These are phyloP conservation scores for Hyaloscypha finlandica DNA, from an alignment of 495 filamentous ascomycete species.

Conservation along the genomic window DNA sequence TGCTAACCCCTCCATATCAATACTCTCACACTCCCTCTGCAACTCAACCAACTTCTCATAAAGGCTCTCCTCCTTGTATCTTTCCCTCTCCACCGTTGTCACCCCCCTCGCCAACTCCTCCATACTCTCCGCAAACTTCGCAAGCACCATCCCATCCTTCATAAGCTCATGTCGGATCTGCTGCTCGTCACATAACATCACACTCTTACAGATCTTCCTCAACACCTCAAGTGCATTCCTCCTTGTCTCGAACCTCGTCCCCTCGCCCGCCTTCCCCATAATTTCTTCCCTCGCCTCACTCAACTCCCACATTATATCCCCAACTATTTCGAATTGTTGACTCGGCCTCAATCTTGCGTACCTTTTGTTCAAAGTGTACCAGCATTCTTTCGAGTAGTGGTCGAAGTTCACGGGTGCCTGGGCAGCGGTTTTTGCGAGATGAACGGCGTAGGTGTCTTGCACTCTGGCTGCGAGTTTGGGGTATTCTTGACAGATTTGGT, in stretches of 20 bases:
- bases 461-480: neutral
- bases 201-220: constrained; percentile 21
- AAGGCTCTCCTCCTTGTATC: constrained; percentile 25
- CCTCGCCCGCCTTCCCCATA: constrained; percentile 13
- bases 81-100: constrained; percentile 9
- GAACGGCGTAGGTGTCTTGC: neutral
- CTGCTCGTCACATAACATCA: constrained; percentile 17
- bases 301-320: neutral
- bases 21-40: constrained; percentile 16
- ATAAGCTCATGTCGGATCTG: constrained; percentile 18
- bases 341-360: constrained; percentile 4
- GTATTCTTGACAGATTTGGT: neutral
- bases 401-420: constrained; percentile 14
- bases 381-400: constrained; percentile 19
- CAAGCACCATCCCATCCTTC: constrained; percentile 18
- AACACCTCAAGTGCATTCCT: constrained; percentile 23
- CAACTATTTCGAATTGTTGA: constrained; percentile 15
- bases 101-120: constrained; percentile 12
- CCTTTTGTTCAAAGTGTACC: constrained; percentile 19
- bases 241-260: constrained; percentile 22
- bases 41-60: constrained; percentile 21
- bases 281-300: neutral
- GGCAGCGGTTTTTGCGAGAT: constrained; percentile 10
- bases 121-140: constrained; percentile 20
- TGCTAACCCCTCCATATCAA: constrained; percentile 18